phyloP scores from a whole-genome alignment of 345 rosid species.

The Murraya koenigii region DNA sequence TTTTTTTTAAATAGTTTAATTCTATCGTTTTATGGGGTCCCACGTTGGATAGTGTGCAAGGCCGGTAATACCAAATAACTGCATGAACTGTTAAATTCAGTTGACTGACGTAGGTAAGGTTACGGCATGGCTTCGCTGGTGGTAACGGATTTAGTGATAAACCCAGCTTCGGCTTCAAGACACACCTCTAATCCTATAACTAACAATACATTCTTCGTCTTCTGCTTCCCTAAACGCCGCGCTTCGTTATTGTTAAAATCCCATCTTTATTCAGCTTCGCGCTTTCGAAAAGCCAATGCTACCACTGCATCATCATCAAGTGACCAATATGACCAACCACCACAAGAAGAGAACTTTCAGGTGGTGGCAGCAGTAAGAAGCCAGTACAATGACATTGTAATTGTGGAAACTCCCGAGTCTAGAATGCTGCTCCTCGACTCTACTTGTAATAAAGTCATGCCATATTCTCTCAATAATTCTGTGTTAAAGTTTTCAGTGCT shows the following conservation, averaged over 20 bases:
- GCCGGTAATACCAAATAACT: too few relatives aligned
- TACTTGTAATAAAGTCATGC: slow-evolving; percentile 35
- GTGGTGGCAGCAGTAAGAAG: slow-evolving; percentile 56
- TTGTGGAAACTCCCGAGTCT: slow-evolving; percentile 58
- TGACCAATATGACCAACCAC: neutral
- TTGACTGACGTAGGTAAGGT: neutral
- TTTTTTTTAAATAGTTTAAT: too few relatives aligned
- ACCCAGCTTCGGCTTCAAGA: neutral
- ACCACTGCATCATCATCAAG: neutral
- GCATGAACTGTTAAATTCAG: too few relatives aligned
- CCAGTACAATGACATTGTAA: slow-evolving; percentile 65
- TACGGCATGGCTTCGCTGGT: neutral
- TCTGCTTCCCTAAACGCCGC: neutral
- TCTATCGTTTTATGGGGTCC: too few relatives aligned
- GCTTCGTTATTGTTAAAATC: neutral
- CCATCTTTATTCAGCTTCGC: neutral
- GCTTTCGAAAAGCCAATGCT: neutral
- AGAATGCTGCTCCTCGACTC: slow-evolving; percentile 81
- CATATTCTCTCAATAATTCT: neutral
- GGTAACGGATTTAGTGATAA: neutral
- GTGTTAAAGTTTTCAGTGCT: neutral
- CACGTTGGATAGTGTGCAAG: too few relatives aligned
- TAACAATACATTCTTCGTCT: neutral
- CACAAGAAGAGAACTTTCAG: slow-evolving; percentile 48
- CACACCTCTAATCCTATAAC: neutral